A percentile compares a stretch with the other conserved stretches of the same genome.
These are phyloP conservation scores for Jasminum sambac DNA, from an alignment of 257 asterid genomes.

Conservation along the genomic window DNA sequence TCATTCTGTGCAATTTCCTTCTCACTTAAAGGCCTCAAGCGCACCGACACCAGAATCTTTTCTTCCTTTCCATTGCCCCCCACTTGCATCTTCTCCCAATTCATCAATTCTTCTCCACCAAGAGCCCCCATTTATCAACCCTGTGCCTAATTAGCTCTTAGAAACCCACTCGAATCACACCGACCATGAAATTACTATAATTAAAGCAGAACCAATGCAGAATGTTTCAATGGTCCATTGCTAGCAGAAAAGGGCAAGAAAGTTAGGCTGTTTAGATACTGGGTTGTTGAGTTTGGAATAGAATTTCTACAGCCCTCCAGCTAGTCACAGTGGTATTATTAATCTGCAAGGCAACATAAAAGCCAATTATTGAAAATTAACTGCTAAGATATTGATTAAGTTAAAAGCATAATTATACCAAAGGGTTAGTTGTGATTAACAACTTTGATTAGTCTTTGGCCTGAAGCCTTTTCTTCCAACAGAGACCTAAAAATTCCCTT, in stretches of 20 bases:
- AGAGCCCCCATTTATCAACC: constrained; percentile 75
- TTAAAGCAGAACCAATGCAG: constrained; percentile 1
- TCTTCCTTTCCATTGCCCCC: constrained; percentile 57
- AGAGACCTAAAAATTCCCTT: constrained; percentile 33
- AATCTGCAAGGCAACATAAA: constrained; percentile 54
- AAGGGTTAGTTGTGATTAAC: constrained; percentile 64
- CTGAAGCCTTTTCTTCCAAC: constrained; percentile 38
- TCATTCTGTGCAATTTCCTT: constrained; percentile 78
- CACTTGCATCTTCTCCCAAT: constrained; percentile 81
- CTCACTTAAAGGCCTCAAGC: constrained; percentile 94
- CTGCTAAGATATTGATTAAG: constrained; percentile 26
- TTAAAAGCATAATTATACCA: constrained; percentile 30
- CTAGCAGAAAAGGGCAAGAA: constrained; percentile 14
- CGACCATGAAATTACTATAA: constrained; percentile 21
- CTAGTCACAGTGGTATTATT: constrained; percentile 24
- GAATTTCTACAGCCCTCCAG: constrained; percentile 29
- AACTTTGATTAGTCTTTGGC: constrained; percentile 58
- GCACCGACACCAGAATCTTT: constrained; percentile 88
- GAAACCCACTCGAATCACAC: constrained; percentile 32
- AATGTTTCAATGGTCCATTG: constrained; percentile 6
- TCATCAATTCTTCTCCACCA: constrained; percentile 75
- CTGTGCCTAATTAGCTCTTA: constrained; percentile 22
- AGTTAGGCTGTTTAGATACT: constrained; percentile 12
- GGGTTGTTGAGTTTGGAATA: constrained; percentile 26
- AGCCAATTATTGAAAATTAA: constrained; percentile 35